phyloP scores from a whole-genome alignment of 202 grass and related monocot genomes.

The Schoenoplectus tabernaemontani region DNA sequence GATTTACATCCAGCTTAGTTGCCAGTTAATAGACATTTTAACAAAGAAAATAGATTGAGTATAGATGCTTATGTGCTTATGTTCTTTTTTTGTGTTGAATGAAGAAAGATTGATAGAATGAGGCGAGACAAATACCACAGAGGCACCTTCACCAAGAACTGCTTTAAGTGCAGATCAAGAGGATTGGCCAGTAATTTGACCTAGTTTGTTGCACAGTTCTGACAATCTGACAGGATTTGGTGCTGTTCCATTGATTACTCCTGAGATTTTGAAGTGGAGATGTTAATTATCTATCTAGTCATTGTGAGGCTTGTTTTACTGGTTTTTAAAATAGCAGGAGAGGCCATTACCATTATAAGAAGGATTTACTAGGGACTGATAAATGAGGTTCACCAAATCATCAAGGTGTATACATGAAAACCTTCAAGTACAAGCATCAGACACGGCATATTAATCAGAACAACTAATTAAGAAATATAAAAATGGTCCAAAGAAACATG shows the following conservation, averaged over 20 bases:
- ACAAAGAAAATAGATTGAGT: neutral
- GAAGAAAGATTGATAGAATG: neutral
- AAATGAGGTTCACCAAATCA: slow-evolving; percentile 85
- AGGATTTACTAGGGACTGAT: slow-evolving; percentile 64
- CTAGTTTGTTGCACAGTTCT: slow-evolving; percentile 64
- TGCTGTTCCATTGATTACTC: slow-evolving; percentile 81
- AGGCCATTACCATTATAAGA: slow-evolving; percentile 49
- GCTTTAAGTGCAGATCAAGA: slow-evolving; percentile 78
- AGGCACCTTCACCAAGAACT: slow-evolving; percentile 80
- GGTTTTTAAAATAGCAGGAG: neutral
- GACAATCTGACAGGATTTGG: slow-evolving; percentile 70
- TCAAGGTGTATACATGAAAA: slow-evolving; percentile 99
- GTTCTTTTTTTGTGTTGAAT: neutral
- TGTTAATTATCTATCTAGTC: neutral
- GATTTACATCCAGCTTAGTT: neutral
- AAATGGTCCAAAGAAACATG: neutral
- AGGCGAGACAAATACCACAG: slow-evolving; percentile 37
- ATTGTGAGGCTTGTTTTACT: neutral
- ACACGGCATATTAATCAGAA: neutral
- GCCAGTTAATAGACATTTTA: neutral
- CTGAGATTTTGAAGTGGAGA: slow-evolving; percentile 24
- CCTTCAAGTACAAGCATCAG: slow-evolving; percentile 35
- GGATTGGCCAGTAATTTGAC: slow-evolving; percentile 50
- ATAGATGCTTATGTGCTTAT: neutral
- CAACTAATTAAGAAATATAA: neutral